Base-by-base conservation (phyloP, 768 basidiomycete genomes). In the Kwoniella heveanensis region DNA sequence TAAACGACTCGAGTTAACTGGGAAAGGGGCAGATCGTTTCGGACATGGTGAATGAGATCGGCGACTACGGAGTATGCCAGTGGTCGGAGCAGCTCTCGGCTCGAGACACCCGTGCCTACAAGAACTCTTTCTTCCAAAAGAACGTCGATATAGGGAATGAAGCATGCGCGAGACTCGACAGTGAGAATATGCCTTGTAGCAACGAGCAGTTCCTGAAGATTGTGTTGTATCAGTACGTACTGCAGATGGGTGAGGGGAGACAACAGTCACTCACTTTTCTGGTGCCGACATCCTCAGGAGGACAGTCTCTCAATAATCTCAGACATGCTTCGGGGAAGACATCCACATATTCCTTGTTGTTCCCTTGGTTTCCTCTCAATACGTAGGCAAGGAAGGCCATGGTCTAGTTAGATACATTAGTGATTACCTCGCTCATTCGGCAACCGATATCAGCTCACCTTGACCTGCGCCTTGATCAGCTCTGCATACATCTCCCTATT, bases 271-370 rank as follows among this genome's bases (percentile, higher is more conserved):
- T 30, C 46, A 91, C 92, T 84, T 89, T 92, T 53, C 95, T 84
- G 21, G 91, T 84, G 9, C 86, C 83, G 15, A 92, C 88, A 9
- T 88, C 88, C 73, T 90, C 91, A 0, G 89, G 84, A 39, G 96
- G 94, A 75, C 93, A 93, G 77, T 98, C 94, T 76, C 96, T 90
- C 52, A 98, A 83, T 30, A 98, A 83, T n/a, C 96, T 85, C 32
- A 98, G 81, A 27, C 90, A 88, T 22, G 87, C 86, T 54, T 90
- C 82, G 30, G 93, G 88, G 25, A 98, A 85, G 4, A 85, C 86
- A 75, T 95, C 90, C 10, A 89, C 88, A 70, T 92, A 90, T 2
- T 85, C 82, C 46, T 90, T 87, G 60, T 87, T 85, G 53, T 88
- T 86, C 3, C 48, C 54, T n/a, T 81, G 80, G 50, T 83, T 81